phyloP scores from a whole-genome alignment of 2,329 filamentous ascomycete genomes.

The Nemania sp. region DNA sequence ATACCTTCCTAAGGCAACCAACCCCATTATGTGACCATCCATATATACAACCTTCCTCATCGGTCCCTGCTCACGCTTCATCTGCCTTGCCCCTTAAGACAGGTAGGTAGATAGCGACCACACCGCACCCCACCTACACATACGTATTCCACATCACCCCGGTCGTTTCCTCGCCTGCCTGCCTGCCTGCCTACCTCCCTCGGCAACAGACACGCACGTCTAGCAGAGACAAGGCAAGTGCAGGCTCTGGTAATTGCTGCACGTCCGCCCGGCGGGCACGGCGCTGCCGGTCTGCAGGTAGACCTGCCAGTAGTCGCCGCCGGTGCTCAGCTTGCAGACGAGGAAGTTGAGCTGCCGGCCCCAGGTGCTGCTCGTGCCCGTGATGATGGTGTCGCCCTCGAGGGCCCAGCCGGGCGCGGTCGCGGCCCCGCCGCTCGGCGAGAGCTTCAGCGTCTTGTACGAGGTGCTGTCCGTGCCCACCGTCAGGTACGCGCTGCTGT shows the following conservation, averaged over 20 bases:
- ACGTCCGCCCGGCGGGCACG: slow-evolving; percentile 52
- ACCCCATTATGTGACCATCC: neutral
- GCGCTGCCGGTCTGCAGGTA: slow-evolving; percentile 59
- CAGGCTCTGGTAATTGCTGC: slow-evolving; percentile 59
- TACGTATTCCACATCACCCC: neutral
- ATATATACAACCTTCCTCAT: neutral
- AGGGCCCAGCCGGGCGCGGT: slow-evolving; percentile 55
- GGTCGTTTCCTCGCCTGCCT: too few species aligned
- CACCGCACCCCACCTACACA: too few species aligned
- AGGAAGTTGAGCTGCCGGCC: slow-evolving; percentile 55
- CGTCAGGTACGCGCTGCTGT: slow-evolving; percentile 54
- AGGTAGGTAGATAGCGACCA: too few species aligned
- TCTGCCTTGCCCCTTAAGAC: neutral
- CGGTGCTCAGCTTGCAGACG: slow-evolving; percentile 49
- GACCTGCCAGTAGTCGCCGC: slow-evolving; percentile 52
- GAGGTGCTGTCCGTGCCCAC: slow-evolving; percentile 51
- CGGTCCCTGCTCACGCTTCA: neutral
- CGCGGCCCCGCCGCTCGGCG: slow-evolving; percentile 33
- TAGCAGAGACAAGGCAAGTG: slow-evolving; percentile 58
- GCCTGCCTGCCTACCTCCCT: too few species aligned
- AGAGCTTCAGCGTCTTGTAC: slow-evolving; percentile 57
- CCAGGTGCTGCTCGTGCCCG: slow-evolving; percentile 32
- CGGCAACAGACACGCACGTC: neutral
- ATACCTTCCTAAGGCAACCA: slow-evolving; percentile 7
- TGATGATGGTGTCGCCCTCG: slow-evolving; percentile 44